A percentile compares a stretch with the other conserved stretches of the same genome.
These are phyloP conservation scores for Perkinsus chesapeaki DNA, from an alignment of 169 alveolate genomes.

Conservation along the genomic window DNA sequence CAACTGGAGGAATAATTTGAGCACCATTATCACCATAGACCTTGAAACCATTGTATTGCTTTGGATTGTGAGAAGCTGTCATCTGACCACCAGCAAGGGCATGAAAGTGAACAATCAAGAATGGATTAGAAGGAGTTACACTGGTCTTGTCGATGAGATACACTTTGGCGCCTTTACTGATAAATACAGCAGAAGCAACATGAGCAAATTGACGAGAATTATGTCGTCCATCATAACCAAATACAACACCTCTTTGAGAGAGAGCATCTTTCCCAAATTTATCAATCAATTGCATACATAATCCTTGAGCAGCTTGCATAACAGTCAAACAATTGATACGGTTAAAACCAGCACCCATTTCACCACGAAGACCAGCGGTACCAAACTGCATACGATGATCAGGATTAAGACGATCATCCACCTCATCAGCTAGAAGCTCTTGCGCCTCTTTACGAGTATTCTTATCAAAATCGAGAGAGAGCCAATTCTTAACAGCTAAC, in stretches of 20 bases:
- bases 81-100: conserved; percentile 53
- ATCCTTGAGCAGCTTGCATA: conserved; percentile 55
- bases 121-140: conserved; percentile 56
- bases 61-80: conserved; percentile 61
- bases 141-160: conserved; percentile 42
- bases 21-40: conserved; percentile 53
- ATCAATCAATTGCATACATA: conserved; percentile 40
- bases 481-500: not conserved
- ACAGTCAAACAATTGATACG: conserved; percentile 55
- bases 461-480: not conserved
- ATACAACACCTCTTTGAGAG: conserved; percentile 47
- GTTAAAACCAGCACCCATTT: conserved; percentile 54
- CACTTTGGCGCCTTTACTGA: conserved; percentile 44
- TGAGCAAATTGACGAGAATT: conserved; percentile 55
- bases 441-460: not conserved
- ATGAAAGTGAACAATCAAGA: conserved; percentile 35
- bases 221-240: conserved; percentile 60
- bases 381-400: conserved; percentile 30
- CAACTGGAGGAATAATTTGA: conserved; percentile 47
- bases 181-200: conserved; percentile 54
- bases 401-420: not conserved
- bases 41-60: conserved; percentile 52
- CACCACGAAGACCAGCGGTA: conserved; percentile 53
- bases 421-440: not conserved
- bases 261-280: conserved; percentile 37